Percentiles rank a stretch among this genome's conserved stretches.
These are phyloP conservation scores for Dendrobium nobile DNA, from an alignment of 106 monocot species.

Conservation along the genomic window DNA sequence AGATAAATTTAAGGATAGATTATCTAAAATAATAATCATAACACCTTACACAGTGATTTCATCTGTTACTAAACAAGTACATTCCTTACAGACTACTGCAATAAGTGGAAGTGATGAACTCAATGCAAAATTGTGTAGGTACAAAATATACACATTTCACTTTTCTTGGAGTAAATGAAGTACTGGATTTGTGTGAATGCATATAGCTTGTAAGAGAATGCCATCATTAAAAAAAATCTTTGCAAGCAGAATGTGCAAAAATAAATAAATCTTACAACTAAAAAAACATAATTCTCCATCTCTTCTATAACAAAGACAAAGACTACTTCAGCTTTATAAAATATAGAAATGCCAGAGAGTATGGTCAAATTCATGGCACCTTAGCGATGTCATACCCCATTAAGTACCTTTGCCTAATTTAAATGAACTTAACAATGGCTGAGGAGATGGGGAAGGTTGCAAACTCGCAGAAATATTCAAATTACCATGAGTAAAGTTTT, in stretches of 20 bases:
- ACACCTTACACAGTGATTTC: no score
- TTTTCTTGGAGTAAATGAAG: not conserved
- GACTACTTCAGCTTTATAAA: not conserved
- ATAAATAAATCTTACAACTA: not conserved
- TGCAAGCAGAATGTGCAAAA: not conserved
- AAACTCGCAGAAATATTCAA: not conserved
- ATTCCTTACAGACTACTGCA: not conserved
- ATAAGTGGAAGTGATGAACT: not conserved
- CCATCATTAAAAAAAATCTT: not conserved
- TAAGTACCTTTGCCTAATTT: not conserved
- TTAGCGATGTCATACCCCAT: not conserved
- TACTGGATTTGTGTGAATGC: not conserved
- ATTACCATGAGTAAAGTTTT: no score
- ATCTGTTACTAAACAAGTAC: not conserved
- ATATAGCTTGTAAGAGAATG: not conserved
- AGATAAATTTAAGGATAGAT: not conserved
- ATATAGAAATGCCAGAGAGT: not conserved
- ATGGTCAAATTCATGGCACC: not conserved
- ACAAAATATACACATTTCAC: not conserved
- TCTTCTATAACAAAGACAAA: not conserved
- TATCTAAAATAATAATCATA: no score
- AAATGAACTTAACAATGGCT: not conserved
- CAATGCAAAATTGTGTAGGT: not conserved
- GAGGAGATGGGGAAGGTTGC: not conserved
- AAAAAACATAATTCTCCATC: slow-evolving; percentile 1